A percentile compares a stretch with the other conserved stretches of the same genome.
Evolutionary conservation across 768 basidiomycete genomes (phyloP).

Genomic region (Obba rivulosa): DNA sequence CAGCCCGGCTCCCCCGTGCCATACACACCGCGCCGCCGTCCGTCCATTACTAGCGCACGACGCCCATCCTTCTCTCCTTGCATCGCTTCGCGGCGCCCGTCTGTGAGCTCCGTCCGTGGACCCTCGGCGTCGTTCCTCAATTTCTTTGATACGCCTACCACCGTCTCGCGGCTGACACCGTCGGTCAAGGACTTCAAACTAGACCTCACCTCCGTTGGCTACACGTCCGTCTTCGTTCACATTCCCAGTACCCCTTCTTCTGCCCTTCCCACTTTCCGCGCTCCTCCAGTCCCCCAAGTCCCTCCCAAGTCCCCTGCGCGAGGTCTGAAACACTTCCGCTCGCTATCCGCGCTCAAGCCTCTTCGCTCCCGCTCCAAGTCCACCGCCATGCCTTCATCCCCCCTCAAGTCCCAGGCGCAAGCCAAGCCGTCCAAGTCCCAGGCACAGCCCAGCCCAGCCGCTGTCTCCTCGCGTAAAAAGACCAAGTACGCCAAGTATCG

Average conservation of each 20-base stretch:
- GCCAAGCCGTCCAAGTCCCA: constrained; percentile 8
- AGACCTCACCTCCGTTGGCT: constrained; percentile 57
- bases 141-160: constrained; percentile 35
- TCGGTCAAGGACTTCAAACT: constrained; percentile 41
- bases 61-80: constrained; percentile 27
- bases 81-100: constrained; percentile 23
- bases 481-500: constrained; percentile 38
- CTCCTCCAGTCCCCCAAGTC: constrained; percentile 8
- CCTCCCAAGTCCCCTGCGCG: constrained; percentile 15
- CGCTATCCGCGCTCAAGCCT: constrained; percentile 44
- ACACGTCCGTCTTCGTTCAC: constrained; percentile 61
- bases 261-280: constrained; percentile 8
- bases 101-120: constrained; percentile 32
- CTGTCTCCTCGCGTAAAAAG: constrained; percentile 46
- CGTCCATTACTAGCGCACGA: constrained; percentile 22
- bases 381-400: constrained; percentile 19
- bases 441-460: constrained; percentile 11
- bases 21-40: constrained; percentile 26
- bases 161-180: constrained; percentile 32
- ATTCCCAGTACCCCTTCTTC: constrained; percentile 45
- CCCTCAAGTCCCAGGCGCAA: constrained; percentile 14
- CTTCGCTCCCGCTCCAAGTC: constrained; percentile 33
- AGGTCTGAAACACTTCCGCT: constrained; percentile 42
- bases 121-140: constrained; percentile 46
- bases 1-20: constrained; percentile 63